Evolutionary conservation across 2,329 filamentous ascomycete species (phyloP).

Genomic region (Aureobasidium uvarum): DNA sequence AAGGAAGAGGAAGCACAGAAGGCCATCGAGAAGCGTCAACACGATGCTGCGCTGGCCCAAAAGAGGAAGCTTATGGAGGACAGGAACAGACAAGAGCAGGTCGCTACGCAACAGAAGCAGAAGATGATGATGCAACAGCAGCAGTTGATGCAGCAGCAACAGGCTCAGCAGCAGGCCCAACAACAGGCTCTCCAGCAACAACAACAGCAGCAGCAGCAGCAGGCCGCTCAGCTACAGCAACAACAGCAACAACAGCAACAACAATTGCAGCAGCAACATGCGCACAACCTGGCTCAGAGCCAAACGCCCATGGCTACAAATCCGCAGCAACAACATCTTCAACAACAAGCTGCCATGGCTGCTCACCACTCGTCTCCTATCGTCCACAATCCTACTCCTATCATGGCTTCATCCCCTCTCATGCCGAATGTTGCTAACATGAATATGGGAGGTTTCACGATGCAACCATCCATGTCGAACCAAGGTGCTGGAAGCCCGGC

Average conservation of each 20-base stretch:
- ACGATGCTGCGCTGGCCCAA: constrained; percentile 39
- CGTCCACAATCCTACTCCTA: constrained; percentile 48
- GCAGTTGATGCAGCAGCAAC: constrained; percentile 44
- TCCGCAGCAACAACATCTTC: constrained; percentile 43
- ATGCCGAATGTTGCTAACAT: constrained; percentile 34
- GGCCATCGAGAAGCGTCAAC: constrained; percentile 36
- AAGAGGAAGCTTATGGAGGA: constrained; percentile 40
- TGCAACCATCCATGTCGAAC: constrained; percentile 62
- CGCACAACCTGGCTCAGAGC: constrained; percentile 27
- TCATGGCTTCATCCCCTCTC: constrained; percentile 48
- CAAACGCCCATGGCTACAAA: constrained; percentile 29
- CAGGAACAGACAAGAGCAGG: constrained; percentile 36
- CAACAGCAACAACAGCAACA: constrained; percentile 35
- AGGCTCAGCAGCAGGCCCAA: constrained; percentile 46
- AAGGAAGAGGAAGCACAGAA: constrained; percentile 57
- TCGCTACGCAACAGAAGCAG: constrained; percentile 49
- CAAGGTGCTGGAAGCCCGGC: constrained; percentile 65
- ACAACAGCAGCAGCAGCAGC: constrained; percentile 44
- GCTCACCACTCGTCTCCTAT: constrained; percentile 64
- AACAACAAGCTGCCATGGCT: constrained; percentile 42
- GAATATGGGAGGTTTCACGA: constrained; percentile 47
- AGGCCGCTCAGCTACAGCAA: constrained; percentile 49
- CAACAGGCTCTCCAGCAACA: constrained; percentile 43
- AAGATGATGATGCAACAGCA: constrained; percentile 39
- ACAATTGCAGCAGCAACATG: constrained; percentile 43